Evolutionary conservation across 148 eudicot species (phyloP), one percentile per base, ranked within the genome.

Genomic region (Spergularia bocconei): DNA sequence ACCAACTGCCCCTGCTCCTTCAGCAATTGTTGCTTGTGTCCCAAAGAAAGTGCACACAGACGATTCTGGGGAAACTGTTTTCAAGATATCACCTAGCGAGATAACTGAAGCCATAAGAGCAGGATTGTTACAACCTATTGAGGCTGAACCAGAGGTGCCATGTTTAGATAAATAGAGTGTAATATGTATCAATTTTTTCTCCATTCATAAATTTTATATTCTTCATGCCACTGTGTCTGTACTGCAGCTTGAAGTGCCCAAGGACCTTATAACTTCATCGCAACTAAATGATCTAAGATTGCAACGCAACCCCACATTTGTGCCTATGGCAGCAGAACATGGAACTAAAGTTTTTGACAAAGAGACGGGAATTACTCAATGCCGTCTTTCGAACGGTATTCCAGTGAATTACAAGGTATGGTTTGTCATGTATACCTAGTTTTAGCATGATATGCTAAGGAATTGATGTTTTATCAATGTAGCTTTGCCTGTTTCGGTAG

Each of bases 181-280:
- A 59, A n/a, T 56, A 36, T 39, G 11, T 67, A 48, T 19, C 29
- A 20, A 19, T 38, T 29, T 25, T 76, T 41, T 56, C n/a, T n/a
- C n/a, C 6, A 50, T 53, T 51, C 11, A 39, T 48, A 13, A 16
- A 23, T 39, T 36, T 12, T 61, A 58, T 58, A 6, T 67, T 52
- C 13, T 29, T 74, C 15, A 74, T 70, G 50, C 4, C 78, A 77
- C 64, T 57, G 73, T 29, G n/a, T n/a, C n/a, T n/a, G n/a, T n/a
- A n/a, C n/a, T n/a, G 6, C 90, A 95, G 99, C 94, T 96, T 77
- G 98, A 96, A 84, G 93, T 96, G 84, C 99, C 99, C 61, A 96
- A 89, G 78, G 91, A 92, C 78, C 88, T 96, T 70, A 83, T 96
- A 76, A 84, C 88, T 71, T 69, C 83, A 53, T 71, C 80, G 64